A percentile compares a stretch with the other conserved stretches of the same genome.
phyloP scores from a whole-genome alignment of 2,329 filamentous ascomycete species.

The Pyrenophora teres region DNA sequence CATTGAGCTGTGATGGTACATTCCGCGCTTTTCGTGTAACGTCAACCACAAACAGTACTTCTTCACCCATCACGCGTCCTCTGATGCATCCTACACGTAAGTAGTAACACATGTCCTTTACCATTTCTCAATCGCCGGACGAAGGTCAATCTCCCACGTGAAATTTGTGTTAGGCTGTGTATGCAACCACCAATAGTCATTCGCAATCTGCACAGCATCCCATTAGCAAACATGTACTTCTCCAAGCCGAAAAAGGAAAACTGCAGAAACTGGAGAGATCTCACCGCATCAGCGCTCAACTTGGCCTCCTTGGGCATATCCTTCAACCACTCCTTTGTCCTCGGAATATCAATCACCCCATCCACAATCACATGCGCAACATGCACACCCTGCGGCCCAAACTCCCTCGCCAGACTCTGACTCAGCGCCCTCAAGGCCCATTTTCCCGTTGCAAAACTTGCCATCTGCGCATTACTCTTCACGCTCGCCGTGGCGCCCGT shows the following conservation, averaged over 20 bases:
- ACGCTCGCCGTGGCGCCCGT: conserved; percentile 84
- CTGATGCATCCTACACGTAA: not conserved
- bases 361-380: conserved; percentile 83
- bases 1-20: not conserved
- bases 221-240: not conserved
- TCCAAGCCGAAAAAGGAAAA: not conserved
- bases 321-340: conserved; percentile 65
- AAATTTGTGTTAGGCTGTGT: conserved; percentile 79
- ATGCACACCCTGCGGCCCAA: conserved; percentile 82
- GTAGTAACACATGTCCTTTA: conserved; percentile 45
- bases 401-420: conserved; percentile 80
- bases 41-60: not conserved
- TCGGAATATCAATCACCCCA: conserved; percentile 80
- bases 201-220: conserved; percentile 69
- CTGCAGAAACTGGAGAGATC: conserved; percentile 39
- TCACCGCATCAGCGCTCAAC: conserved; percentile 73
- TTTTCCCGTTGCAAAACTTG: conserved; percentile 77
- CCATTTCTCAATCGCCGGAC: conserved; percentile 85
- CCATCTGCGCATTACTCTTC: conserved; percentile 71
- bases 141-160: conserved; percentile 79
- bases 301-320: conserved; percentile 66
- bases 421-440: conserved; percentile 76
- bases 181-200: conserved; percentile 83
- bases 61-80: not conserved
- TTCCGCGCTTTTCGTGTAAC: not conserved